Evolutionary conservation across 2,329 filamentous ascomycete genomes (phyloP), one percentile per base, ranked within the genome.

Genomic region (Cladosporium sp.): DNA sequence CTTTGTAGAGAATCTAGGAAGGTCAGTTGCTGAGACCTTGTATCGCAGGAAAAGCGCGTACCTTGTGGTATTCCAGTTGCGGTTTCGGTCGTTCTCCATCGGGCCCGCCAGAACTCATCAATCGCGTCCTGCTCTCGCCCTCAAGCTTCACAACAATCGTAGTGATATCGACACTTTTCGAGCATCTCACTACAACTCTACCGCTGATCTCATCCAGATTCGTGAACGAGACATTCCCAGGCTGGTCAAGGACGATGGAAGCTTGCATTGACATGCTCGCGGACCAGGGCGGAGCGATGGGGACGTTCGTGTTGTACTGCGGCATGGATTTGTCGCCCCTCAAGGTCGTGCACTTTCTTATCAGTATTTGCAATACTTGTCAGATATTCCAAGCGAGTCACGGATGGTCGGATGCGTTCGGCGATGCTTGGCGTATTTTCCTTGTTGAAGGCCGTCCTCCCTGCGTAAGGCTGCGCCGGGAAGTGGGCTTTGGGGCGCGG

Each of bases 91-190:
- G 73, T 67, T 67, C 72, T 55, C 62, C 61, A 56, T 59, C 64
- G 58, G 60, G 80, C n/a, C 42, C 43, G 3, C 27, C 32, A 41
- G 41, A 38, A 70, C 55, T 80, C 65, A 69, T 73, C 66, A 89
- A 70, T 38, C 85, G 78, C 4, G 87, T 91, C 55, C 78, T 79
- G 42, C 83, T 83, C 70, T 93, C 87, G 58, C 88, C 88, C 65
- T 93, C 88, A 27, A 93, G 80, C 73, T 93, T 93, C 62, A 92
- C 87, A 32, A 89, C 76, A 56, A 93, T 84, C 34, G 67, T 70
- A 51, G 68, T 70, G 27, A 80, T 67, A 56, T 72, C 74, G 48
- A 69, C 71, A 18, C 70, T 68, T 57, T 68, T 74, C 7, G 66
- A 63, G 17, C 71, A 68, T 32, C 72, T 64, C 40, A 80, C 60